phyloP scores from a whole-genome alignment of 2,329 filamentous ascomycete genomes.

The Colletotrichum sp. region DNA sequence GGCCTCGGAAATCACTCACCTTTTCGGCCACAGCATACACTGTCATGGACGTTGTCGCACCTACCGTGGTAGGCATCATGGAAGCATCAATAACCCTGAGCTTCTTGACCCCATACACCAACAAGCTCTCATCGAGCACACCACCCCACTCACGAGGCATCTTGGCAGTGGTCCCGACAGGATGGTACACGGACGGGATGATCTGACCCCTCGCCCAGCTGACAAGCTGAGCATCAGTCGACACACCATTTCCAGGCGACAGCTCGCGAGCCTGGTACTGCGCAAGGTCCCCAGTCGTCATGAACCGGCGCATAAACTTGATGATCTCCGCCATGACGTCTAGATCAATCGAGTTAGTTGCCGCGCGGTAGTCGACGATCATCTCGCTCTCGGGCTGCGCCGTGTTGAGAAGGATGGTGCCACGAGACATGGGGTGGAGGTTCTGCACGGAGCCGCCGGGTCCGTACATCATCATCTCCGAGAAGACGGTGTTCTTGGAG shows the following conservation, averaged over 20 bases:
- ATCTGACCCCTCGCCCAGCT: slow-evolving; percentile 24
- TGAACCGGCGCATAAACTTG: slow-evolving; percentile 29
- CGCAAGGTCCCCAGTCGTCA: slow-evolving; percentile 23
- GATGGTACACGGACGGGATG: slow-evolving; percentile 30
- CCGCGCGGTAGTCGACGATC: slow-evolving; percentile 30
- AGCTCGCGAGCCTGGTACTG: slow-evolving; percentile 25
- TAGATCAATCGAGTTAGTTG: slow-evolving; percentile 27
- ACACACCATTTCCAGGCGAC: slow-evolving; percentile 24
- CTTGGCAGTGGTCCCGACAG: slow-evolving; percentile 31
- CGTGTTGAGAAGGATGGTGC: slow-evolving; percentile 25
- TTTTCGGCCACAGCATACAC: slow-evolving; percentile 25
- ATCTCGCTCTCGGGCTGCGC: slow-evolving; percentile 24
- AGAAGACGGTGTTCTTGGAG: slow-evolving; percentile 40
- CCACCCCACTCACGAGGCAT: slow-evolving; percentile 31
- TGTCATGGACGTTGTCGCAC: slow-evolving; percentile 24
- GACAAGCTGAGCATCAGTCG: slow-evolving; percentile 24
- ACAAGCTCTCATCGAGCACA: slow-evolving; percentile 29
- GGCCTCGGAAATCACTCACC: not conserved
- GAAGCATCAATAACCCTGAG: slow-evolving; percentile 24
- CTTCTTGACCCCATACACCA: slow-evolving; percentile 31
- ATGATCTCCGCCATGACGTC: slow-evolving; percentile 28
- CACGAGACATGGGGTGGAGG: slow-evolving; percentile 27
- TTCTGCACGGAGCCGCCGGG: slow-evolving; percentile 28
- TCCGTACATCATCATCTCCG: slow-evolving; percentile 44
- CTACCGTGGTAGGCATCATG: slow-evolving; percentile 25